A percentile compares a stretch with the other conserved stretches of the same genome.
Conservation (phyloP, 805 yeast species). For the Huiozyma naganishii region DNA sequence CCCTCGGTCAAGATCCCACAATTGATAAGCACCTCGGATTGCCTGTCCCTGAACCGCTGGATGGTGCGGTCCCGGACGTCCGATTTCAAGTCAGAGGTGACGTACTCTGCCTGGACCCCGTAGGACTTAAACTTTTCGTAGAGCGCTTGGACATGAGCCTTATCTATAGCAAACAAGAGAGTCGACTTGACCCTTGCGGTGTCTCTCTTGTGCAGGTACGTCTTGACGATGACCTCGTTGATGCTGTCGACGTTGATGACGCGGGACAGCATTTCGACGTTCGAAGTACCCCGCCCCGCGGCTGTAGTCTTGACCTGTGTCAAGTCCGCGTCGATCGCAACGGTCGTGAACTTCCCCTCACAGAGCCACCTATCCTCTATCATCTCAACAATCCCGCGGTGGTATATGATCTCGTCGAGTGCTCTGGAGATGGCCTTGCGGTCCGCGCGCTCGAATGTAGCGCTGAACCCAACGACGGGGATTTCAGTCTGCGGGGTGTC, state of each 20-base stretch:
- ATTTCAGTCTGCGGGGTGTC: constrained; percentile 31
- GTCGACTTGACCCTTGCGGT: constrained; percentile 41
- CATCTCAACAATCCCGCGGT: constrained; percentile 54
- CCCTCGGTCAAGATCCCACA: constrained; percentile 92
- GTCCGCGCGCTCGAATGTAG: constrained; percentile 77
- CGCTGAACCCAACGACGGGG: constrained; percentile 75
- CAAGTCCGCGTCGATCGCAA: constrained; percentile 39
- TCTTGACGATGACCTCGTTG: constrained; percentile 44
- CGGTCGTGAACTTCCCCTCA: constrained; percentile 54
- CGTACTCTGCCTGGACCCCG: constrained; percentile 62
- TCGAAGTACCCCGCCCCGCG: constrained; percentile 45
- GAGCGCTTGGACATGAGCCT: constrained; percentile 50
- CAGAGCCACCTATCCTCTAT: constrained; percentile 58
- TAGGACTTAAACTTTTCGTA: constrained; percentile 40
- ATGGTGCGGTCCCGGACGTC: constrained; percentile 42
- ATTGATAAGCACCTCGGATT: constrained; percentile 65
- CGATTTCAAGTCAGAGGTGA: constrained; percentile 54
- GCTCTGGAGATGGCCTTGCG: constrained; percentile 43
- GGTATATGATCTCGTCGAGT: constrained; percentile 67
- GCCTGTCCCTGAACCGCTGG: constrained; percentile 48
- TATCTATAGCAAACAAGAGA: constrained; percentile 67
- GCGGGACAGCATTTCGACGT: constrained; percentile 37
- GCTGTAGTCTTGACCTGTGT: constrained; percentile 23
- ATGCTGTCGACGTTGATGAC: constrained; percentile 44
- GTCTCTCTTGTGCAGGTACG: constrained; percentile 38